Percentiles rank a stretch among this genome's conserved stretches.
These are phyloP conservation scores for Tolypocladium paradoxum DNA, from an alignment of 2,329 filamentous ascomycete genomes.

Conservation along the genomic window DNA sequence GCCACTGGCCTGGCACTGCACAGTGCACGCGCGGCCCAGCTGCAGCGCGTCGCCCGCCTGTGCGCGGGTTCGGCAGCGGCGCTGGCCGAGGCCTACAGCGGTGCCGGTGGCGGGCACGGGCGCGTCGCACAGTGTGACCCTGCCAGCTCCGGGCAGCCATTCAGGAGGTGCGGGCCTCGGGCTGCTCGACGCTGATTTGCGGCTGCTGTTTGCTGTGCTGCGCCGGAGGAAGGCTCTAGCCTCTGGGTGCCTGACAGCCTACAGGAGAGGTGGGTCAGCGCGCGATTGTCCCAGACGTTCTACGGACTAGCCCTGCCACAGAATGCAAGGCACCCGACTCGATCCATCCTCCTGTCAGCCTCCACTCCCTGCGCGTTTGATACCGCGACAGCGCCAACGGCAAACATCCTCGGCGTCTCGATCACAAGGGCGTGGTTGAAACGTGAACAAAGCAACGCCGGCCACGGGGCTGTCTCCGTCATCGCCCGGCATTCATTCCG, in stretches of 20 bases:
- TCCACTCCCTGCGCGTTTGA: background rate
- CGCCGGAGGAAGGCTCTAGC: no score
- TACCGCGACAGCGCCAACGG: background rate
- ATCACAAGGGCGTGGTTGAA: background rate
- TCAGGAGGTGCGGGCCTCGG: no score
- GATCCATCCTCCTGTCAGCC: background rate
- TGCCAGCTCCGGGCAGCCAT: background rate
- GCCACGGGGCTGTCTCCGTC: background rate
- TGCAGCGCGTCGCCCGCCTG: background rate
- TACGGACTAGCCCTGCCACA: background rate
- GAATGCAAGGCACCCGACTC: background rate
- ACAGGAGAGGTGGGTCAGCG: background rate
- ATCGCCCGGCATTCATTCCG: background rate
- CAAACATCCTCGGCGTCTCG: background rate
- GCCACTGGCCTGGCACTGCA: background rate
- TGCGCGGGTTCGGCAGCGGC: background rate
- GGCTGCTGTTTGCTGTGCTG: no score
- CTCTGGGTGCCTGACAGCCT: background rate
- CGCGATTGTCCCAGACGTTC: no score
- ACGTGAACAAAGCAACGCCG: background rate
- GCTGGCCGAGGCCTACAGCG: background rate
- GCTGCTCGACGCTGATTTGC: no score
- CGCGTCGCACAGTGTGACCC: background rate
- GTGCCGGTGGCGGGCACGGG: background rate
- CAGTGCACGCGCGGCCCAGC: background rate